Conservation (phyloP, 345 rosid species). For the Toxicodendron radicans region DNA sequence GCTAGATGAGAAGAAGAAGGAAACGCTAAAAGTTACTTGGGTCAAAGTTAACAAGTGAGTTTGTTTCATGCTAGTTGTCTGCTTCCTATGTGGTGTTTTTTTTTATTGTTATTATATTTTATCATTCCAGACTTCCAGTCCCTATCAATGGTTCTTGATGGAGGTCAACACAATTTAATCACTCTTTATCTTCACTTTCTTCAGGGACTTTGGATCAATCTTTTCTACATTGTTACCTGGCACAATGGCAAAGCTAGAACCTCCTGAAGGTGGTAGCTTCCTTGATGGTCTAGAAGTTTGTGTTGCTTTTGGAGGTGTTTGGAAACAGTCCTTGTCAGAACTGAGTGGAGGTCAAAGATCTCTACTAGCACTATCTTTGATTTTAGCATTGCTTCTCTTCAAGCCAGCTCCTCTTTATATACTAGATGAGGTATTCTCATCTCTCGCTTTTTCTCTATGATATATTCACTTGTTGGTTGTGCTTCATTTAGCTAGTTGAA, state of each 20-base stretch:
- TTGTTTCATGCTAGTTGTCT: slow-evolving; percentile 3
- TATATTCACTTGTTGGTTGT: background rate
- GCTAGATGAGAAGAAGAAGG: slow-evolving; percentile 97
- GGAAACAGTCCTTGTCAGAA: slow-evolving; percentile 96
- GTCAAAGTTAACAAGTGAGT: slow-evolving; percentile 83
- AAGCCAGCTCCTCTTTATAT: slow-evolving; percentile 98
- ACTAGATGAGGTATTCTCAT: slow-evolving; percentile 73
- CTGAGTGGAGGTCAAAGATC: slow-evolving; percentile 95
- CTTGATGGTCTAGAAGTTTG: slow-evolving; percentile 96
- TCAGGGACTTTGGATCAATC: slow-evolving; percentile 91
- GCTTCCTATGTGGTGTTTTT: background rate
- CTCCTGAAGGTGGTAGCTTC: slow-evolving; percentile 85
- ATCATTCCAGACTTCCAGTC: background rate
- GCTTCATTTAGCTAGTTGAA: background rate
- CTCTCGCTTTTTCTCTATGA: background rate
- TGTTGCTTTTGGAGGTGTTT: slow-evolving; percentile 91
- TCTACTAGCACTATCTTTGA: slow-evolving; percentile 88
- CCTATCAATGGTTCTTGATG: slow-evolving; percentile 1
- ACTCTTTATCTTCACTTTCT: slow-evolving; percentile 10
- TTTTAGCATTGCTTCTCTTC: slow-evolving; percentile 92
- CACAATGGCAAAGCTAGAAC: slow-evolving; percentile 84
- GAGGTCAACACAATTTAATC: background rate
- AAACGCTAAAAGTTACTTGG: slow-evolving; percentile 91
- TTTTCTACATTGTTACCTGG: slow-evolving; percentile 93
- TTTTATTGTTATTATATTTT: background rate